Base-by-base conservation (phyloP, 129 eudicot species). In the Flaveria sonorensis region DNA sequence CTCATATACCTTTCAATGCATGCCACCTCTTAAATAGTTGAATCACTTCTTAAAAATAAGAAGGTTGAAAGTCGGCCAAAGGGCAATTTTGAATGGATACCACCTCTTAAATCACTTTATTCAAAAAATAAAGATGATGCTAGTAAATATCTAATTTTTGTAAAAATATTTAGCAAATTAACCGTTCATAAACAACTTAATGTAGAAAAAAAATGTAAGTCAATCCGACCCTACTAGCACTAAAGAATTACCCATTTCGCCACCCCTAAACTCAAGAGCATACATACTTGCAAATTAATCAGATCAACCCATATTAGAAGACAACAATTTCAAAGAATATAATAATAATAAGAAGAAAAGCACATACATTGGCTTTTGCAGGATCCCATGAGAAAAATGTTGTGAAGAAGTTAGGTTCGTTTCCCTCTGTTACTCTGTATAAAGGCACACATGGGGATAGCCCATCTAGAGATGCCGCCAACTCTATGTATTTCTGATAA, bases 361-460 rank as follows among this genome's bases (percentile, higher is more conserved):
- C 39, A 78, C 96, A 64, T 83, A 92, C 99, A 65, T 71, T 89
- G 74, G 99, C 96, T 89, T 95, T 95, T 72, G 95, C 93, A 24
- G 89, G 81, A 62, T 95, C 99, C 99, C 99, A 95, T 68, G 96
- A 91, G 81, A 95, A 95, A 75, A 80, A 89, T 42, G 91, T 75
- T 40, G 99, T 95, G 86, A 95, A 95, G 88, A 95, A 95, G 82
- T 86, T 77, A n/a, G 99, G 99, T 80, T 95, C 99, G 69, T 92
- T 91, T 81, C 96, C 99, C 81, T 95, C 99, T 0, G 91, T 86
- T 43, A 88, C 82, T 86, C 85, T 88, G 88, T 92, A 95, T 69
- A 92, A 70, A n/a, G 99, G 99, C 56, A 95, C 96, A 43, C 80
- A 60, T 14, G 91, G 89, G 40, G 99, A 88, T 74, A 92, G 73